A percentile compares a stretch with the other conserved stretches of the same genome.
Evolutionary conservation across 495 filamentous ascomycete species (phyloP).

Genomic region (Sordaria brevicollis): DNA sequence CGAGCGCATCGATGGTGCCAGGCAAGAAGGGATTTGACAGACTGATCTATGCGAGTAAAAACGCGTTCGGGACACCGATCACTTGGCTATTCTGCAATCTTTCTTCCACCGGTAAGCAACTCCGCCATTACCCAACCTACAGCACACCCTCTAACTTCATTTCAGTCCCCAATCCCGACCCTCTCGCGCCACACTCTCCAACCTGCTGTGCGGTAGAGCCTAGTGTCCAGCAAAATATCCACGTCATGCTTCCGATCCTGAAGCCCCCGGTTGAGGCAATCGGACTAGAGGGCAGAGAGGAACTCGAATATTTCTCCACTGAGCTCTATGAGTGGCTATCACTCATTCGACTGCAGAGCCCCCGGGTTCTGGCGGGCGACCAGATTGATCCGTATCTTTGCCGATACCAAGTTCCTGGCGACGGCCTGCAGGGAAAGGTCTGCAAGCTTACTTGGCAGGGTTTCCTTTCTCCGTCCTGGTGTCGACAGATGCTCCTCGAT

Average conservation of each 20-base stretch:
- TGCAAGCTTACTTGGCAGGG: conserved; percentile 46
- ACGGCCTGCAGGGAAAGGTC: conserved; percentile 22
- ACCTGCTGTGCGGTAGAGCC: conserved; percentile 32
- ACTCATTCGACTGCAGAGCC: conserved; percentile 59
- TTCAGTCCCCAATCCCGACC: conserved; percentile 33
- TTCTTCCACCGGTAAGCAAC: conserved; percentile 24
- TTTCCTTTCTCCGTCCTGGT: conserved; percentile 39
- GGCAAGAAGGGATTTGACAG: conserved; percentile 89
- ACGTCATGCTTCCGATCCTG: conserved; percentile 40
- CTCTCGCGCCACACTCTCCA: conserved; percentile 46
- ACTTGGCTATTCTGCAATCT: conserved; percentile 78
- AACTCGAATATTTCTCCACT: conserved; percentile 50
- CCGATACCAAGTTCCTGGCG: conserved; percentile 60
- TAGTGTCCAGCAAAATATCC: conserved; percentile 18
- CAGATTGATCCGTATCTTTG: conserved; percentile 70
- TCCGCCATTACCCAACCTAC: background rate
- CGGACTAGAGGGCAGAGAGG: conserved; percentile 23
- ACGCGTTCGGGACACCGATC: conserved; percentile 59
- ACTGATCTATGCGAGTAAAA: conserved; percentile 73
- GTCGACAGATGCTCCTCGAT: conserved; percentile 27
- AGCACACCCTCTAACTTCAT: conserved; percentile 6
- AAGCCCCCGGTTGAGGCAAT: conserved; percentile 29
- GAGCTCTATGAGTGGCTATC: conserved; percentile 79
- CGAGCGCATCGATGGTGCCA: conserved; percentile 70
- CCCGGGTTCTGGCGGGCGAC: conserved; percentile 57